Percentiles rank a stretch among this genome's conserved stretches.
phyloP scores from a whole-genome alignment of 352 stramenopile genomes.

The Globisporangium nunn region DNA sequence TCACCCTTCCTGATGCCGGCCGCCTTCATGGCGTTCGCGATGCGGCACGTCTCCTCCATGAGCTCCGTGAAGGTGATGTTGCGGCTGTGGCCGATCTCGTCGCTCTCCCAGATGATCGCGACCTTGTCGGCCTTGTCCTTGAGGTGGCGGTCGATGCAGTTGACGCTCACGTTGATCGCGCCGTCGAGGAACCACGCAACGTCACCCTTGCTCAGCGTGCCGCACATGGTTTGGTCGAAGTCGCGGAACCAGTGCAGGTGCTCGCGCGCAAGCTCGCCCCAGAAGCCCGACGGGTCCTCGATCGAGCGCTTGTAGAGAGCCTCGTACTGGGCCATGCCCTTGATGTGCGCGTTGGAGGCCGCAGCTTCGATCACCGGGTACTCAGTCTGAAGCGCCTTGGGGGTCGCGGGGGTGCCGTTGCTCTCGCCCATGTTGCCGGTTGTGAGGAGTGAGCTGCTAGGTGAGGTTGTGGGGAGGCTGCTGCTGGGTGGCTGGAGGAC shows the following conservation, averaged over 20 bases:
- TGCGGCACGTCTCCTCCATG: slow-evolving; percentile 81
- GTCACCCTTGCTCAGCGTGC: slow-evolving; percentile 87
- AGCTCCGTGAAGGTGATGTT: slow-evolving; percentile 91
- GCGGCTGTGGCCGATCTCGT: slow-evolving; percentile 90
- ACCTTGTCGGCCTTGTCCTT: slow-evolving; percentile 75
- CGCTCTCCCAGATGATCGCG: slow-evolving; percentile 96
- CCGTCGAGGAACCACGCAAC: slow-evolving; percentile 94
- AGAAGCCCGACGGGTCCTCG: slow-evolving; percentile 88
- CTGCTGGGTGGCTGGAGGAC: neutral
- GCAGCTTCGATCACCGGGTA: slow-evolving; percentile 31
- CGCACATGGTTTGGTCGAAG: slow-evolving; percentile 87
- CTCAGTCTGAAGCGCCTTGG: slow-evolving; percentile 1
- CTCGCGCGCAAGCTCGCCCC: slow-evolving; percentile 84
- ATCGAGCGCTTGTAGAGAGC: slow-evolving; percentile 84
- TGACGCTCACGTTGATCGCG: slow-evolving; percentile 92
- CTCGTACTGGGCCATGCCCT: slow-evolving; percentile 74
- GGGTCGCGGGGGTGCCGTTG: slow-evolving; percentile 1
- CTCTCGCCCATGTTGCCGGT: slow-evolving; percentile 4
- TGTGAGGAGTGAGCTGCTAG: neutral
- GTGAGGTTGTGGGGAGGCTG: neutral
- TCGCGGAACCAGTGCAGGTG: slow-evolving; percentile 91
- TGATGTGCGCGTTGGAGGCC: slow-evolving; percentile 55
- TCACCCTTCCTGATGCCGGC: slow-evolving; percentile 72
- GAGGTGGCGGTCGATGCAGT: slow-evolving; percentile 95
- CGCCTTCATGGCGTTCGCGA: slow-evolving; percentile 89